Evolutionary conservation across 106 monocot species (phyloP).

Genomic region (Allium sativum): DNA sequence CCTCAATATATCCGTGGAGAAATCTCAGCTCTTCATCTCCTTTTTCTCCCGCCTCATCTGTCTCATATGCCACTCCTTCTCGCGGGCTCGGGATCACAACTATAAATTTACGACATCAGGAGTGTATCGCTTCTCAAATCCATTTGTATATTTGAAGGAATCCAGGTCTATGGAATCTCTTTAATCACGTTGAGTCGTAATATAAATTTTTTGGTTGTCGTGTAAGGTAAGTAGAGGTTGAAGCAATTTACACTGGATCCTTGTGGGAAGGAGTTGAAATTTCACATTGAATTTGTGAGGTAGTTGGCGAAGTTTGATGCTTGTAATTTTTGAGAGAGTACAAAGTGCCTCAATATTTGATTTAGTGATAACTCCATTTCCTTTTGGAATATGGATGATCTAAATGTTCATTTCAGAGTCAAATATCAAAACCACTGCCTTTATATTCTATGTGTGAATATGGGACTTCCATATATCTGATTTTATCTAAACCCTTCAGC

Average conservation of each 20-base stretch:
- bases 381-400: slow-evolving; percentile 52
- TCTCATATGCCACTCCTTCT: slow-evolving; percentile 68
- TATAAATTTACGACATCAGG: slow-evolving; percentile 48
- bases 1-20: too few species aligned
- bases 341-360: slow-evolving; percentile 48
- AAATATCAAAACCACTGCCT: slow-evolving; percentile 65
- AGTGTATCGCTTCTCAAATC: slow-evolving; percentile 28
- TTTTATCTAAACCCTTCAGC: too few species aligned
- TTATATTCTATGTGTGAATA: slow-evolving; percentile 81
- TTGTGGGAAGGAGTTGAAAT: neutral
- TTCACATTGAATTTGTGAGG: slow-evolving; percentile 29
- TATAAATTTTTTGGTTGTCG: slow-evolving; percentile 22
- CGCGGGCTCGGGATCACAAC: slow-evolving; percentile 73
- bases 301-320: slow-evolving; percentile 57
- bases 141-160: slow-evolving; percentile 53
- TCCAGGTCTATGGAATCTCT: slow-evolving; percentile 72
- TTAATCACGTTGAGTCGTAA: neutral
- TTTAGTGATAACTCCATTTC: slow-evolving; percentile 87
- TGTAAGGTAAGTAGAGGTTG: slow-evolving; percentile 65
- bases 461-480: too few species aligned
- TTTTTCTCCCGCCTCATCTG: slow-evolving; percentile 21
- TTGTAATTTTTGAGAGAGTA: slow-evolving; percentile 54
- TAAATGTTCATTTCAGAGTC: slow-evolving; percentile 19
- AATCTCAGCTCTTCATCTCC: slow-evolving; percentile 76
- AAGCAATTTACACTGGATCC: slow-evolving; percentile 38